Evolutionary conservation across 169 alveolate species (phyloP), one percentile per base, ranked within the genome.

Genomic region (Plasmodium adleri): DNA sequence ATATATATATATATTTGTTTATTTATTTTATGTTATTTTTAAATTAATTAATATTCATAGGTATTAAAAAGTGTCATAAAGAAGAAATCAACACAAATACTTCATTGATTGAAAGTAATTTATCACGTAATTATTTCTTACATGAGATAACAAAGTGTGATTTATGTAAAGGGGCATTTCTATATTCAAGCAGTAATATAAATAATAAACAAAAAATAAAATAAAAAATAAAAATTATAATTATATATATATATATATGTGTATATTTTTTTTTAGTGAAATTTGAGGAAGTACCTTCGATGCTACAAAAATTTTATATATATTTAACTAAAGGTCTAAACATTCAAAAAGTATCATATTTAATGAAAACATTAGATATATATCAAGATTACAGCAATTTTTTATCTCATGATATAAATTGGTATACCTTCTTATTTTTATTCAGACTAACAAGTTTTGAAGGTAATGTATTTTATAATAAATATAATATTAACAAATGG

Each of bases 391-490:
- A 75, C 50, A 26, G 63, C 28, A 75, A 75, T 26, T 62, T 75
- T 63, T 63, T 75, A 24, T 15, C 88, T 49, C 60, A 63, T 67
- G 88, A 75, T 56, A n/a, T 75, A 13, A 49, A 75, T 20, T 75
- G 88, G 88, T 75, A 75, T 47, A 75, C 75, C 13, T 75, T 75
- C 63, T 49, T 75, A n/a, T 20, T 75, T 32, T 10, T 75, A 26
- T 39, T 75, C 3, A 62, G 88, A 17, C 74, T 75, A 15, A 63
- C 75, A 3, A 22, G 70, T 22, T 75, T 28, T 12, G 49, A 75
- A 17, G 49, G 88, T 75, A 75, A 75, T 20, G 22, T 20, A 20
- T 20, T 20, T 20, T 20, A 20, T 20, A 20, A 20, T 20, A 32
- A 15, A 13, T 0, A 63, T 22, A 73, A 56, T 56, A 56, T 20